These are phyloP conservation scores for Aspergillus avenaceus DNA, from an alignment of 495 filamentous ascomycete species.

Conservation along the genomic window DNA sequence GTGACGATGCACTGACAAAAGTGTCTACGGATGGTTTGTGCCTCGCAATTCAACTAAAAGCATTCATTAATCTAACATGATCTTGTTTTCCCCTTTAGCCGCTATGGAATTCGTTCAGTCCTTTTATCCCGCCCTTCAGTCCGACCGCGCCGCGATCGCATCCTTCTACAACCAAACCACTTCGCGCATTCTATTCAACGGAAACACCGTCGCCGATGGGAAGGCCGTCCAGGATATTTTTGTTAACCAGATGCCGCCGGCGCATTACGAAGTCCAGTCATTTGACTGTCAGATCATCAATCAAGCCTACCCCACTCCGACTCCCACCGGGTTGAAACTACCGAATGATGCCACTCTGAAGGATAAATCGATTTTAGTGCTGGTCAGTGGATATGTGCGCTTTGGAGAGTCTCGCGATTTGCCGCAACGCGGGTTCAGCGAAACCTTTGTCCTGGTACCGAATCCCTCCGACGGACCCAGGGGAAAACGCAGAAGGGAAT, in stretches of 20 bases:
- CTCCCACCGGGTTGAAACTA: constrained; percentile 32
- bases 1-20: constrained; percentile 40
- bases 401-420: constrained; percentile 54
- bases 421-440: constrained; percentile 62
- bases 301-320: constrained; percentile 48
- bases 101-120: constrained; percentile 49
- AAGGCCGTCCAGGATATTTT: constrained; percentile 57
- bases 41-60: too few relatives aligned
- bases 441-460: constrained; percentile 72
- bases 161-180: constrained; percentile 53
- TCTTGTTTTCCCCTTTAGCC: constrained; percentile 25
- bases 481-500: constrained; percentile 47
- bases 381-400: constrained; percentile 63
- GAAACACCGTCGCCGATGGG: constrained; percentile 53
- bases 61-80: too few relatives aligned
- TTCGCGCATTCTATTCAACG: constrained; percentile 62
- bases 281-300: constrained; percentile 75
- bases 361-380: constrained; percentile 66
- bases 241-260: constrained; percentile 55
- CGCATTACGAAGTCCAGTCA: constrained; percentile 60
- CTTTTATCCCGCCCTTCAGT: constrained; percentile 53
- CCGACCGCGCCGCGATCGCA: constrained; percentile 46
- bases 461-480: constrained; percentile 54
- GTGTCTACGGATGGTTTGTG: constrained; percentile 49
- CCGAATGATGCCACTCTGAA: constrained; percentile 34